phyloP scores from a whole-genome alignment of 2,329 filamentous ascomycete species.

The Nemania sp. region DNA sequence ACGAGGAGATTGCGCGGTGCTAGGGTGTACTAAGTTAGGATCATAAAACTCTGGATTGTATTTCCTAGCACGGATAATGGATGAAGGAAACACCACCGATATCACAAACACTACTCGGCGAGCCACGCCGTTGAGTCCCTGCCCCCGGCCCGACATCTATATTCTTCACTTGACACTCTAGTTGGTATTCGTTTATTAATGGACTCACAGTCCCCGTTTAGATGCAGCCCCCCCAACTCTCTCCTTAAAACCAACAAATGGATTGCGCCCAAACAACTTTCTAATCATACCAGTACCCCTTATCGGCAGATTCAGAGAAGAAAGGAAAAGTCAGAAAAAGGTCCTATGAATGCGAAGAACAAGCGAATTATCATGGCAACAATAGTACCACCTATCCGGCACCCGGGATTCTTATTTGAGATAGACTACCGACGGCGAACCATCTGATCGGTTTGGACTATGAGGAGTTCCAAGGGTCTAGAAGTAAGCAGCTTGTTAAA shows the following conservation, averaged over 20 bases:
- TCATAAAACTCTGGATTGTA: too few species aligned
- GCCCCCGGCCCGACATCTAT: conserved; percentile 17
- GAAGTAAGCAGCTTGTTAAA: not conserved
- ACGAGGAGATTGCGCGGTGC: not conserved
- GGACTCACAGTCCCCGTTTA: not conserved
- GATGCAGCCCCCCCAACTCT: not conserved
- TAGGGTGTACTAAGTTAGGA: not conserved
- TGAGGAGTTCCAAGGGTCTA: not conserved
- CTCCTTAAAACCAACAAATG: not conserved
- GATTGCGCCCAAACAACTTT: not conserved
- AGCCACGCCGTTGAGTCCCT: not conserved
- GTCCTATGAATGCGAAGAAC: not conserved
- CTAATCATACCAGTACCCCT: not conserved
- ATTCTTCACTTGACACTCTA: not conserved
- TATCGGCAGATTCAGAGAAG: not conserved
- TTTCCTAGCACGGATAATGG: not conserved
- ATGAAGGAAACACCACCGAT: conserved; percentile 1
- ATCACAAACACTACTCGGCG: conserved; percentile 11
- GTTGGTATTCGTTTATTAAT: conserved; percentile 14
- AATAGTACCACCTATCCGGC: not conserved
- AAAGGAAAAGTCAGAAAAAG: not conserved
- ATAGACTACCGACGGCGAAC: not conserved
- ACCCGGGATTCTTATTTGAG: not conserved
- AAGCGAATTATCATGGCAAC: not conserved
- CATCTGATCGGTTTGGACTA: not conserved